Conservation (phyloP, 495 filamentous ascomycete species). For the Tricharina praecox region DNA sequence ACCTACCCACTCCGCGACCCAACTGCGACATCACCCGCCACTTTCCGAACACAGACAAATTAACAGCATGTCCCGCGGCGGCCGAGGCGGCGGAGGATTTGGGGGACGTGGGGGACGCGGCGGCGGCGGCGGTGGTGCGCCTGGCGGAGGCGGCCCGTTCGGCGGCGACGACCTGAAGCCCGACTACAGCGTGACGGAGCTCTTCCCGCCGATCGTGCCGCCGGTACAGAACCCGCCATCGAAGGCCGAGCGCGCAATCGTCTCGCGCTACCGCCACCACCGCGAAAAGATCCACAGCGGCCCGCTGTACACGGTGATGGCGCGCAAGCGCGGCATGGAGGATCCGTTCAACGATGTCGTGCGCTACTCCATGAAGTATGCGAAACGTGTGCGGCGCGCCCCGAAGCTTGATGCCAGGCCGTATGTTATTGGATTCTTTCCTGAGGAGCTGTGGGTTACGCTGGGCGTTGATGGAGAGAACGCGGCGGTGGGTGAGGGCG, state of each 20-base stretch:
- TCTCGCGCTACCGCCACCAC: conserved; percentile 21
- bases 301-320: conserved; percentile 23
- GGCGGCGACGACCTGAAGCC: conserved; percentile 21
- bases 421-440: conserved; percentile 25
- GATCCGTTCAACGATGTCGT: conserved; percentile 25
- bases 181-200: conserved; percentile 24
- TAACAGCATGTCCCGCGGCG: conserved; percentile 20
- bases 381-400: conserved; percentile 15
- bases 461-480: conserved; percentile 16
- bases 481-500: no score
- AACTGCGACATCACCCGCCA: no score
- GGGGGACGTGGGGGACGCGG: conserved; percentile 18
- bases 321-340: conserved; percentile 18
- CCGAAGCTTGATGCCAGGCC: conserved; percentile 26
- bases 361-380: conserved; percentile 23
- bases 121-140: conserved; percentile 11
- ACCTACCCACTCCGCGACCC: background rate
- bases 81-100: conserved; percentile 19
- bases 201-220: conserved; percentile 25
- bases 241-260: conserved; percentile 23
- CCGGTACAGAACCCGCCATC: conserved; percentile 19
- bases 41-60: conserved; percentile 1
- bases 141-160: conserved; percentile 11
- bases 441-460: conserved; percentile 18
- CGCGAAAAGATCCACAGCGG: conserved; percentile 26